Evolutionary conservation across 1,139 yeast species (phyloP).

Genomic region (Yamadazyma buinensis): DNA sequence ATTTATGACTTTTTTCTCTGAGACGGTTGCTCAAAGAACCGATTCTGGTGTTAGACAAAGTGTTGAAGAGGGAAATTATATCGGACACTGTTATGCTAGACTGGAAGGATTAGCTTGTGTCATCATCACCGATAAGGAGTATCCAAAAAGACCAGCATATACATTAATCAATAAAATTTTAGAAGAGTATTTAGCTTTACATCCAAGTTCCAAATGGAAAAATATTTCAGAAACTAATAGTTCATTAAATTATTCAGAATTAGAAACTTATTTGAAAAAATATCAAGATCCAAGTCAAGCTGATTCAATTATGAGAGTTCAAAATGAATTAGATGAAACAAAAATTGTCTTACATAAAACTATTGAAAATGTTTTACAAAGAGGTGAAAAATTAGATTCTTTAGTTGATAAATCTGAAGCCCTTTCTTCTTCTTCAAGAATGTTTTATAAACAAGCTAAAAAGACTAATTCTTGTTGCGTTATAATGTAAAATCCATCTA

Average conservation of each 20-base stretch:
- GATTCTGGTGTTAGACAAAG: slow-evolving; percentile 88
- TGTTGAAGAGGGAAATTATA: slow-evolving; percentile 87
- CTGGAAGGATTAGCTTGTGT: slow-evolving; percentile 94
- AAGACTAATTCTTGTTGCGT: slow-evolving; percentile 96
- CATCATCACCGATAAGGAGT: slow-evolving; percentile 87
- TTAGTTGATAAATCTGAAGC: slow-evolving; percentile 95
- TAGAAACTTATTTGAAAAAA: slow-evolving; percentile 68
- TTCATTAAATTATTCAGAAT: slow-evolving; percentile 51
- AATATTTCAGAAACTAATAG: slow-evolving; percentile 47
- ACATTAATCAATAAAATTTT: slow-evolving; percentile 84
- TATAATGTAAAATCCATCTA: slow-evolving; percentile 62
- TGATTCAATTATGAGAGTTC: slow-evolving; percentile 94
- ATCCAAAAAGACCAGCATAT: slow-evolving; percentile 97
- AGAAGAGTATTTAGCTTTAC: slow-evolving; percentile 85
- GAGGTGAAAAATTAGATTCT: slow-evolving; percentile 94
- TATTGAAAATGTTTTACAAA: slow-evolving; percentile 86
- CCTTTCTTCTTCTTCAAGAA: slow-evolving; percentile 78
- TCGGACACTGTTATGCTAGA: slow-evolving; percentile 90
- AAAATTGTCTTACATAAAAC: slow-evolving; percentile 95
- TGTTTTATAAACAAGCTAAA: slow-evolving; percentile 96
- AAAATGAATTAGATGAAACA: slow-evolving; percentile 96
- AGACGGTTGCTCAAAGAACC: slow-evolving; percentile 88
- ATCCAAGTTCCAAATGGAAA: slow-evolving; percentile 73
- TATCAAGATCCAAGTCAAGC: slow-evolving; percentile 98
- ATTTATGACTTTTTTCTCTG: slow-evolving; percentile 92